Evolutionary conservation across 2,329 filamentous ascomycete species (phyloP), one percentile per base, ranked within the genome.

Genomic region (Trichoderma koningii): DNA sequence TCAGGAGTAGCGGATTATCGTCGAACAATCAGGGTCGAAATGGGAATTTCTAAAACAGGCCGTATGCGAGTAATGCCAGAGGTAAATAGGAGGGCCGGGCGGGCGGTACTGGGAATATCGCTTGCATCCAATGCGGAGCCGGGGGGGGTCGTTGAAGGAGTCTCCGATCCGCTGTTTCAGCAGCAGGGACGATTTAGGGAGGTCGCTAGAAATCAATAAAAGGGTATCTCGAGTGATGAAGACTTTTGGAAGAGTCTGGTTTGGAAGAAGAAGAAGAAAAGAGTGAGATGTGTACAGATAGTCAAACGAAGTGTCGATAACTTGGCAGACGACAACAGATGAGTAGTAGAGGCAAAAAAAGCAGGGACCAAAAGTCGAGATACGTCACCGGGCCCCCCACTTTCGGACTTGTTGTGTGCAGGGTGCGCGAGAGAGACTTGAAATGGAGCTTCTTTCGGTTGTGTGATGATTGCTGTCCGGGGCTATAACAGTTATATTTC

Each of bases 301-400:
- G 10, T 38, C 2, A 38, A 12, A 38, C 10, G n/a, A 30, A 7
- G 28, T 30, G 28, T 30, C 7, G 28, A 30, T 30, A 7, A 6
- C 28, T 30, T 30, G 28, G 28, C 5, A 30, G 28, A 30, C 5
- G 28, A 30, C 21, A 2, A 2, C 21, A 2, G 7, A 9, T 9
- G 7, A 14, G 10, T 9, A 14, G 4, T 14, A 38, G 19, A 38
- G 30, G 51, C 5, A 38, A 53, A 21, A 21, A 30, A 28, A 34
- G 30, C 51, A 53, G 30, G 55, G 45, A 57, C 55, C 55, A 47
- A 38, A 47, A 38, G 34, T 38, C 12, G 7, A 38, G 34, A 34
- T 61, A 61, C 57, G 57, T 61, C 57, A 61, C 57, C 51, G 7
- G 30, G 14, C 47, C 47, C 47, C 45, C 57, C 47, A 51, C 45